Evolutionary conservation across 768 basidiomycete species (phyloP).

Genomic region (Daedaleopsis nitida): DNA sequence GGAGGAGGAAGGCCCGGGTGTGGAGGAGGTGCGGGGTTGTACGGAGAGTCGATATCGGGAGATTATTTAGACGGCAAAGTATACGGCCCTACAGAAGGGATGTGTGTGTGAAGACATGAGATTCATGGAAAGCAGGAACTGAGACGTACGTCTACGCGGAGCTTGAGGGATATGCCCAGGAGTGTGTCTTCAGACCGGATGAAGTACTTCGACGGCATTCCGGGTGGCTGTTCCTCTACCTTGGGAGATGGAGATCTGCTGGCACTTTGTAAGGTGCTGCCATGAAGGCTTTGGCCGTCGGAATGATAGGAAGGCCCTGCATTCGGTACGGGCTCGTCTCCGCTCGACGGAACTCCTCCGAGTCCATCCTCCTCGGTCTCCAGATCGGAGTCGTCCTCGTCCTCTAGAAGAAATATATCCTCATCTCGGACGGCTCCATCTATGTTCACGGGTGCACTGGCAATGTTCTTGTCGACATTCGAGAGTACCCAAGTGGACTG

Average conservation of each 20-base stretch:
- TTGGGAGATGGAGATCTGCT: not conserved
- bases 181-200: constrained; percentile 61
- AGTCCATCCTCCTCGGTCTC: constrained; percentile 14
- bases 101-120: not conserved
- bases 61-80: constrained; percentile 65
- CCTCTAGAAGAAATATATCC: constrained; percentile 66
- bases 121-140: not conserved
- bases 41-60: constrained; percentile 63
- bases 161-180: constrained; percentile 62
- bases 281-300: not conserved
- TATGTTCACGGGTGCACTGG: constrained; percentile 36
- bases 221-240: not conserved
- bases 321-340: not conserved
- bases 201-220: constrained; percentile 44
- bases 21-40: constrained; percentile 77
- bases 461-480: constrained; percentile 18
- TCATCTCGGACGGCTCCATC: constrained; percentile 61
- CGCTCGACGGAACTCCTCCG: not conserved
- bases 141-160: constrained; percentile 58
- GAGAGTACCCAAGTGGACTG: not conserved
- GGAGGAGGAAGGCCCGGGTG: constrained; percentile 57
- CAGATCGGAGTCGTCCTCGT: constrained; percentile 52
- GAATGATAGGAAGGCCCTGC: not conserved
- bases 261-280: not conserved
- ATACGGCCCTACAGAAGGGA: constrained; percentile 47